A percentile compares a stretch with the other conserved stretches of the same genome.
Evolutionary conservation across 2,329 filamentous ascomycete genomes (phyloP).

Genomic region (Colletotrichum caudatum): DNA sequence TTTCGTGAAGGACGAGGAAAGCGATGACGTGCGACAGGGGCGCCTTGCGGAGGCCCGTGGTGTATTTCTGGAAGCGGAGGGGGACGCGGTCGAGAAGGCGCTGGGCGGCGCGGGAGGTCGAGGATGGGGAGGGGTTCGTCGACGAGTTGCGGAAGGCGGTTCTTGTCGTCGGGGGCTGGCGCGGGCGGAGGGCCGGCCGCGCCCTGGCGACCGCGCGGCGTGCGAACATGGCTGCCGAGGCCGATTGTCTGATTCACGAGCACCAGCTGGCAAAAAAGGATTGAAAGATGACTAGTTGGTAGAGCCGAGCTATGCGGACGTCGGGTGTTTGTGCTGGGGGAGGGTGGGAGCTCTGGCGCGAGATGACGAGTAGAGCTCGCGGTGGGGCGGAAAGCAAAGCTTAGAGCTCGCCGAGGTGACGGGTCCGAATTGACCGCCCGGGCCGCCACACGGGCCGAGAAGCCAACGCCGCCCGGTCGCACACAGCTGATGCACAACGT

Average conservation of each 20-base stretch:
- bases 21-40: constrained; percentile 86
- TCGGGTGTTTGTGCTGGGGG: not conserved
- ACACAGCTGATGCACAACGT: not conserved
- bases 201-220: constrained; percentile 9
- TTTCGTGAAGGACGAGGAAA: constrained; percentile 90
- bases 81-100: constrained; percentile 70
- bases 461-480: not conserved
- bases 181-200: constrained; percentile 10
- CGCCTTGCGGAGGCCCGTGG: constrained; percentile 76
- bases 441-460: constrained; percentile 8
- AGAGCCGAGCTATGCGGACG: not conserved
- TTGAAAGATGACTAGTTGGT: not conserved
- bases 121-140: constrained; percentile 9
- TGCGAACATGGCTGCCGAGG: constrained; percentile 3
- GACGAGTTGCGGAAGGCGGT: constrained; percentile 6
- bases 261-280: not conserved
- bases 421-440: not conserved
- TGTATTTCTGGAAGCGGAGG: constrained; percentile 75
- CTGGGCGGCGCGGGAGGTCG: constrained; percentile 53
- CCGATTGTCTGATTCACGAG: not conserved
- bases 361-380: constrained; percentile 5
- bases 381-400: constrained; percentile 1
- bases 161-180: not conserved
- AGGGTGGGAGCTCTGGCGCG: not conserved
- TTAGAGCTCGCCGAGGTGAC: not conserved